These are phyloP conservation scores for Vicia villosa DNA, from an alignment of 306 rosid genomes.

Conservation along the genomic window DNA sequence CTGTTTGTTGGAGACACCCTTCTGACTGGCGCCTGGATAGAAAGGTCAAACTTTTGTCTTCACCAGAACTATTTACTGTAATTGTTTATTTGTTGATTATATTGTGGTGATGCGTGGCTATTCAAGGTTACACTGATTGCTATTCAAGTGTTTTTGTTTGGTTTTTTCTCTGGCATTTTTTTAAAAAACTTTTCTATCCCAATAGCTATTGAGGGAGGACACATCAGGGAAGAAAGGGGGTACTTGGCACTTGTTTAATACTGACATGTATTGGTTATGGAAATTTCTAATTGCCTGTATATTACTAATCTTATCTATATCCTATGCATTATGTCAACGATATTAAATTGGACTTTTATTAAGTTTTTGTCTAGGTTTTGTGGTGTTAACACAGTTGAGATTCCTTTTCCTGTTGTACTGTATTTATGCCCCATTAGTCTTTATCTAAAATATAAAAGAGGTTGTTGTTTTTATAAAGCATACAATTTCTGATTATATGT, in stretches of 20 bases:
- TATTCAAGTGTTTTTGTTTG: conserved; percentile 10
- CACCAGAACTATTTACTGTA: conserved; percentile 44
- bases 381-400: not conserved
- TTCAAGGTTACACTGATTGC: not conserved
- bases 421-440: not conserved
- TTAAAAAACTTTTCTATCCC: not conserved
- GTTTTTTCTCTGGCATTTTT: not conserved
- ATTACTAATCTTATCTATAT: not conserved
- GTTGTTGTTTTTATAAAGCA: conserved; percentile 11
- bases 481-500: not conserved
- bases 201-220: conserved; percentile 4
- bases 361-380: not conserved
- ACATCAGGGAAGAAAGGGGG: conserved; percentile 3
- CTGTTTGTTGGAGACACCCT: conserved; percentile 92
- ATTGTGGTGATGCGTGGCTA: conserved; percentile 6
- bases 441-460: not conserved
- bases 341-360: not conserved
- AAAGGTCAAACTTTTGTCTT: conserved; percentile 83
- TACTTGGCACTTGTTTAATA: not conserved
- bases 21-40: conserved; percentile 71
- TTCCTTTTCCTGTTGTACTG: not conserved
- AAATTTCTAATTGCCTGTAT: not conserved
- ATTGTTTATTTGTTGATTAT: not conserved
- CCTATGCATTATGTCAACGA: not conserved
- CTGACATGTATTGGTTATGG: not conserved